These are phyloP conservation scores for Amanita polypyramis DNA, from an alignment of 768 basidiomycete species.

Conservation along the genomic window DNA sequence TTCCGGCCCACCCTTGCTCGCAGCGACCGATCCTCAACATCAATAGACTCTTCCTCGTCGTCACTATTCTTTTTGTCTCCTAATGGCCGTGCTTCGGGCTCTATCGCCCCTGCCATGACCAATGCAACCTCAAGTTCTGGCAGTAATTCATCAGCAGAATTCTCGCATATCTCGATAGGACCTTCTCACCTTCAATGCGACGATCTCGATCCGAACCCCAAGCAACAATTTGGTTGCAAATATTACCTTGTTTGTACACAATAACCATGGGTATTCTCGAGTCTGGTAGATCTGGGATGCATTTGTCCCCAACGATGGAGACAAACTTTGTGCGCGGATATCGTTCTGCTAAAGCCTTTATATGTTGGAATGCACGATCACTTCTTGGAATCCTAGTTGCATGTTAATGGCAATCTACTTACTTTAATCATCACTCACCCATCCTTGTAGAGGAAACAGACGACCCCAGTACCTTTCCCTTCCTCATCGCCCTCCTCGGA, in stretches of 20 bases:
- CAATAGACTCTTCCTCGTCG: slow-evolving; percentile 24
- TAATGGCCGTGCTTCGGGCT: slow-evolving; percentile 39
- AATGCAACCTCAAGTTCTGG: slow-evolving; percentile 65
- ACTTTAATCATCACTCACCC: slow-evolving; percentile 43
- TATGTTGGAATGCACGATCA: slow-evolving; percentile 61
- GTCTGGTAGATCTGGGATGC: slow-evolving; percentile 94
- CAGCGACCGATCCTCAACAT: no score
- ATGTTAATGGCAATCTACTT: neutral
- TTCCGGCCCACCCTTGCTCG: slow-evolving; percentile 42
- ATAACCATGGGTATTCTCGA: slow-evolving; percentile 85
- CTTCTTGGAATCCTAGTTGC: slow-evolving; percentile 62
- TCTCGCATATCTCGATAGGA: slow-evolving; percentile 1
- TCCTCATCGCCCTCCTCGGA: slow-evolving; percentile 56
- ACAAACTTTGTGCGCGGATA: slow-evolving; percentile 94
- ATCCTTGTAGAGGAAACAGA: slow-evolving; percentile 94
- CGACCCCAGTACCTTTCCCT: slow-evolving; percentile 78
- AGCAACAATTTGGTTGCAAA: slow-evolving; percentile 73
- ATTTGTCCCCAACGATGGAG: slow-evolving; percentile 89
- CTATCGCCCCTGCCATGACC: slow-evolving; percentile 53
- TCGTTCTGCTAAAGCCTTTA: slow-evolving; percentile 63
- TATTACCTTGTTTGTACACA: slow-evolving; percentile 87
- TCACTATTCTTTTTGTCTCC: slow-evolving; percentile 29
- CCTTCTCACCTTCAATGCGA: slow-evolving; percentile 55
- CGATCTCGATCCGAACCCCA: slow-evolving; percentile 79
- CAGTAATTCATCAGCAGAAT: slow-evolving; percentile 6